Base-by-base conservation (phyloP, 371 early-diverging fungal genomes). In the Rhizopus microsporus region DNA sequence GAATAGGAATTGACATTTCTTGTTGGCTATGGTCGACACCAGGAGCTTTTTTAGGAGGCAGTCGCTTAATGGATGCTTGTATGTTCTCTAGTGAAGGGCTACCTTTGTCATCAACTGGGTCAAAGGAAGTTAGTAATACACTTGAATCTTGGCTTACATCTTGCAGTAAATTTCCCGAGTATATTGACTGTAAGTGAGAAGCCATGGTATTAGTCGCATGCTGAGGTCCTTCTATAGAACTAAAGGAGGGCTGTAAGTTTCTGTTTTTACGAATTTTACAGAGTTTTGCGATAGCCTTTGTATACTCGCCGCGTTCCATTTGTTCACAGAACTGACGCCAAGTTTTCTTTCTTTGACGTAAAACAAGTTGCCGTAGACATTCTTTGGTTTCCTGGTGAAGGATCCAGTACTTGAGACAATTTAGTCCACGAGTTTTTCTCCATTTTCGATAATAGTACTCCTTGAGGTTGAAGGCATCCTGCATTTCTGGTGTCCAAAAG, bases 11-110 rank as follows among this genome's bases (percentile, higher is more conserved):
- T 0, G 67, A 59, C 74, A 70, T 74, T 55, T 65, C 68, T 7
- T 51, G 52, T 0, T 44, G 35, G 0, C 68, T 33, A 31, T 70
- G 67, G 17, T 69, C 63, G 1, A 37, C 37, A 4, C 70, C 66
- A 9, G 68, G 66, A 5, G 68, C 65, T 57, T 67, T 71, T 5
- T n/a, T n/a, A n/a, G n/a, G n/a, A n/a, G n/a, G n/a, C n/a, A n/a
- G n/a, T n/a, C n/a, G n/a, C n/a, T n/a, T n/a, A n/a, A n/a, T 45
- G 12, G 7, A 37, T 7, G 37, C 37, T 8, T 37, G 0, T 37
- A 12, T 37, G 7, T 37, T 37, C 12, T 37, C 37, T 7, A 37
- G 2, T 37, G 37, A 8, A 37, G 0, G 2, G 12, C 37, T 8
- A 37, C 8, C 7, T 8, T 7, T 12, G 12, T 37, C 37, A 37